Percentiles rank a stretch among this genome's conserved stretches.
Evolutionary conservation across 257 asterid genomes (phyloP).

Genomic region (Anisodus tanguticus): DNA sequence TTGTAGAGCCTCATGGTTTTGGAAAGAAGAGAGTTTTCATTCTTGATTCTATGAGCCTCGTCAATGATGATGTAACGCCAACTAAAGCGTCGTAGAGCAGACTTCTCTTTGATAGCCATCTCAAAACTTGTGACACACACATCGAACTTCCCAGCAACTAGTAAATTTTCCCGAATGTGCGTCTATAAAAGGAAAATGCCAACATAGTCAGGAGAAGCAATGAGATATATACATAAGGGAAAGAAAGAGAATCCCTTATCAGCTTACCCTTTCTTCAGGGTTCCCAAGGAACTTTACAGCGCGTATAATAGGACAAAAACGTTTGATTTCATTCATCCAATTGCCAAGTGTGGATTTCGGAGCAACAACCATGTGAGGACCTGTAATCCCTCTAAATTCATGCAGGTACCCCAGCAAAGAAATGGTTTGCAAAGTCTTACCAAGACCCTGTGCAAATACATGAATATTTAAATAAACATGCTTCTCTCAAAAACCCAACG

Average conservation of each 20-base stretch:
- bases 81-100: slow-evolving; percentile 83
- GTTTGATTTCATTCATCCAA: slow-evolving; percentile 99
- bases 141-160: slow-evolving; percentile 97
- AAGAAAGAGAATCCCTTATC: slow-evolving; percentile 20
- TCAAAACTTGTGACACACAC: slow-evolving; percentile 98
- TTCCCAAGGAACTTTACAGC: slow-evolving; percentile 97
- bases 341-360: slow-evolving; percentile 99
- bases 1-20: slow-evolving; percentile 91
- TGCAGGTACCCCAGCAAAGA: slow-evolving; percentile 93
- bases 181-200: slow-evolving; percentile 49
- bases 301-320: slow-evolving; percentile 89
- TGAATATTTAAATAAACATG: neutral
- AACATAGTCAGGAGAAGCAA: neutral
- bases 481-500: neutral
- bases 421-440: slow-evolving; percentile 96
- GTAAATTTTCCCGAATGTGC: slow-evolving; percentile 88
- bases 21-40: slow-evolving; percentile 94
- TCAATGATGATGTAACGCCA: slow-evolving; percentile 99
- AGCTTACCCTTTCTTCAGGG: slow-evolving; percentile 95
- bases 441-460: slow-evolving; percentile 73
- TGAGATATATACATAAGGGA: neutral
- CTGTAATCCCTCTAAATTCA: slow-evolving; percentile 96
- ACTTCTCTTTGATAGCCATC: slow-evolving; percentile 96
- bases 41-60: slow-evolving; percentile 98
- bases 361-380: slow-evolving; percentile 99